A percentile compares a stretch with the other conserved stretches of the same genome.
Evolutionary conservation across 2,329 filamentous ascomycete genomes (phyloP).

Genomic region (Helminthosporium solani): DNA sequence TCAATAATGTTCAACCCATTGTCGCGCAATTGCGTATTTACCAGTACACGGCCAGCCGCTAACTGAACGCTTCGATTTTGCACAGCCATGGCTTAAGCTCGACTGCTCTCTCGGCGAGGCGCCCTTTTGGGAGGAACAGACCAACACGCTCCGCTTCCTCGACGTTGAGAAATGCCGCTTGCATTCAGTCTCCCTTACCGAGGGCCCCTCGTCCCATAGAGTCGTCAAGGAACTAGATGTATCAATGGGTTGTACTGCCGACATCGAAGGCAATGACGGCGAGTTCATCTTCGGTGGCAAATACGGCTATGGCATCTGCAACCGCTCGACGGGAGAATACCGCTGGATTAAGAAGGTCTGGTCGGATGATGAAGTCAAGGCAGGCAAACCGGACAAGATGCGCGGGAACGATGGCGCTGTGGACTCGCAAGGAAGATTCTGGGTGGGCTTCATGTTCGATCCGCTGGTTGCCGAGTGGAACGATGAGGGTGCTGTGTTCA

Average conservation of each 20-base stretch:
- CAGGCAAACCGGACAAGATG: constrained; percentile 53
- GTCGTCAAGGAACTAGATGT: constrained; percentile 57
- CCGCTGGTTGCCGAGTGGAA: constrained; percentile 60
- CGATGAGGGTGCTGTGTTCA: constrained; percentile 63
- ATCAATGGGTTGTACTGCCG: constrained; percentile 65
- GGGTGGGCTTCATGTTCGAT: constrained; percentile 86
- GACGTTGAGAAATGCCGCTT: constrained; percentile 79
- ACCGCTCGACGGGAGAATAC: constrained; percentile 60
- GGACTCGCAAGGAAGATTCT: constrained; percentile 78
- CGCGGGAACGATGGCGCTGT: constrained; percentile 79
- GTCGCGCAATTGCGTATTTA: background rate
- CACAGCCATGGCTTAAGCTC: constrained; percentile 57
- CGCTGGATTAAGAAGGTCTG: constrained; percentile 60
- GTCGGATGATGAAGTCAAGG: constrained; percentile 50
- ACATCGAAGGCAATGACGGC: constrained; percentile 69
- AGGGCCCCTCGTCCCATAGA: constrained; percentile 61
- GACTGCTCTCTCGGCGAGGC: constrained; percentile 71
- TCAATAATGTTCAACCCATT: background rate
- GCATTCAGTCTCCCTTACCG: constrained; percentile 66
- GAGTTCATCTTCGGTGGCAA: constrained; percentile 79
- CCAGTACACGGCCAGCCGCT: background rate
- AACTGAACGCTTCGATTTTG: background rate
- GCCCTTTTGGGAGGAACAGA: constrained; percentile 68
- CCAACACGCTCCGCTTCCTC: constrained; percentile 70
- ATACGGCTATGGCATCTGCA: constrained; percentile 75